A percentile compares a stretch with the other conserved stretches of the same genome.
Conservation (phyloP, 495 filamentous ascomycete species). For the Tuber calosporum region DNA sequence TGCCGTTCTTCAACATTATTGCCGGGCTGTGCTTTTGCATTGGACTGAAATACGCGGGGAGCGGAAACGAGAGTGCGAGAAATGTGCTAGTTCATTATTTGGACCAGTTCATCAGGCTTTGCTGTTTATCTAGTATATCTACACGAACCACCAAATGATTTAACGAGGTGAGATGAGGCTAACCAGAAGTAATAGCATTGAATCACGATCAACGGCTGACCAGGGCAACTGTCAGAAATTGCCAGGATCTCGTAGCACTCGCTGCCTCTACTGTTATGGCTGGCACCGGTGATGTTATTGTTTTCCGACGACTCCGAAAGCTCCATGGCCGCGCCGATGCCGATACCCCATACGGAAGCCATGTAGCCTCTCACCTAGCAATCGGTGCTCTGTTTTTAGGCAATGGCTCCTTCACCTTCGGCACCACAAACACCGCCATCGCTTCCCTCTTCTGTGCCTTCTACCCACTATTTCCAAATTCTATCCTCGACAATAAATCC, state of each 20-base stretch:
- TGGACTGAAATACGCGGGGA: constrained; percentile 81
- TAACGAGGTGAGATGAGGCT: neutral
- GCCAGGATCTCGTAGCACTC: constrained; percentile 76
- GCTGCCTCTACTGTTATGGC: constrained; percentile 87
- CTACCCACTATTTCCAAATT: constrained; percentile 84
- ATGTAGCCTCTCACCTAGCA: constrained; percentile 86
- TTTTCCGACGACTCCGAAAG: constrained; percentile 82
- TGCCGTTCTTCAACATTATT: constrained; percentile 89
- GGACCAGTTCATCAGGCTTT: constrained; percentile 77
- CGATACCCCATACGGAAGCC: constrained; percentile 84
- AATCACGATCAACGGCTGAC: constrained; percentile 78
- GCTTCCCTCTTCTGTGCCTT: constrained; percentile 84
- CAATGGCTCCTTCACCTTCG: constrained; percentile 83
- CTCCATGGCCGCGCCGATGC: constrained; percentile 81
- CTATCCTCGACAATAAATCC: constrained; percentile 83
- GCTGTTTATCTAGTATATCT: constrained; percentile 50
- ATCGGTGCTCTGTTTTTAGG: constrained; percentile 87
- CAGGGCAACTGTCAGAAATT: constrained; percentile 75
- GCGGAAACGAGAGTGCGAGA: constrained; percentile 59
- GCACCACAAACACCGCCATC: constrained; percentile 78
- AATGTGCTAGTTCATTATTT: constrained; percentile 78
- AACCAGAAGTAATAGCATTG: constrained; percentile 40
- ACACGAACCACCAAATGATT: neutral
- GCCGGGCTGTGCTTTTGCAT: constrained; percentile 82
- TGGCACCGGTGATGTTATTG: constrained; percentile 77